These are phyloP conservation scores for Pyrenochaeta sp. DNA, from an alignment of 2,329 filamentous ascomycete species.

Conservation along the genomic window DNA sequence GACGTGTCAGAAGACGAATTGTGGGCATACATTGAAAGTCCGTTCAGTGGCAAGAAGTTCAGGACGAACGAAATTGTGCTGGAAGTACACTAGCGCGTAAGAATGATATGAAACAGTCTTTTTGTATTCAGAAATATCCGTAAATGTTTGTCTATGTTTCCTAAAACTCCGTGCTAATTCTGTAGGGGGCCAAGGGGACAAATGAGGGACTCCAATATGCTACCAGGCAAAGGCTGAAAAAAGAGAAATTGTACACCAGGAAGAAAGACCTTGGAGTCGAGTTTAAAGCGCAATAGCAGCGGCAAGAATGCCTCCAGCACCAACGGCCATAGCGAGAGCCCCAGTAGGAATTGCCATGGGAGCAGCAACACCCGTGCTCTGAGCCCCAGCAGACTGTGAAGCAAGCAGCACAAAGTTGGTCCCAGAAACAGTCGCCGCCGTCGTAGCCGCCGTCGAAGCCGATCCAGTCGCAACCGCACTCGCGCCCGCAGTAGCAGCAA, in stretches of 20 bases:
- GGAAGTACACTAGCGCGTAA: slow-evolving; percentile 21
- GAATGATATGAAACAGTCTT: background rate
- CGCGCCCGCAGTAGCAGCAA: slow-evolving; percentile 11
- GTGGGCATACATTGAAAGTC: slow-evolving; percentile 31
- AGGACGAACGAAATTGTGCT: slow-evolving; percentile 32
- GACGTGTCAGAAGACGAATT: slow-evolving; percentile 35
- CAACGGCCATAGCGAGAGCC: slow-evolving; percentile 8
- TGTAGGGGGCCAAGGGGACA: background rate
- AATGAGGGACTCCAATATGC: background rate
- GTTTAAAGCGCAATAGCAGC: slow-evolving; percentile 10
- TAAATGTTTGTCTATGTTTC: slow-evolving; percentile 1
- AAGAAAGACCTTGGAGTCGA: background rate
- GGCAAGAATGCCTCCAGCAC: slow-evolving; percentile 14
- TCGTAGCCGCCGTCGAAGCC: slow-evolving; percentile 3
- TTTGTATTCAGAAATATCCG: background rate
- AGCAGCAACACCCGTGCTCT: slow-evolving; percentile 11
- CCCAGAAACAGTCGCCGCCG: too few relatives aligned
- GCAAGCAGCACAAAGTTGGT: too few relatives aligned
- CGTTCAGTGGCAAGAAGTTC: slow-evolving; percentile 34
- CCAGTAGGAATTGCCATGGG: slow-evolving; percentile 12
- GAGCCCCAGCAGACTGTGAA: background rate
- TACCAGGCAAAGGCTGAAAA: background rate
- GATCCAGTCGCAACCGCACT: background rate
- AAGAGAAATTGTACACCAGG: background rate
- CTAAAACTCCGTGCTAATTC: background rate